Evolutionary conservation across 1,139 yeast genomes (phyloP), one percentile per base, ranked within the genome.

Genomic region (Nakaseomyces uthaithaninus): DNA sequence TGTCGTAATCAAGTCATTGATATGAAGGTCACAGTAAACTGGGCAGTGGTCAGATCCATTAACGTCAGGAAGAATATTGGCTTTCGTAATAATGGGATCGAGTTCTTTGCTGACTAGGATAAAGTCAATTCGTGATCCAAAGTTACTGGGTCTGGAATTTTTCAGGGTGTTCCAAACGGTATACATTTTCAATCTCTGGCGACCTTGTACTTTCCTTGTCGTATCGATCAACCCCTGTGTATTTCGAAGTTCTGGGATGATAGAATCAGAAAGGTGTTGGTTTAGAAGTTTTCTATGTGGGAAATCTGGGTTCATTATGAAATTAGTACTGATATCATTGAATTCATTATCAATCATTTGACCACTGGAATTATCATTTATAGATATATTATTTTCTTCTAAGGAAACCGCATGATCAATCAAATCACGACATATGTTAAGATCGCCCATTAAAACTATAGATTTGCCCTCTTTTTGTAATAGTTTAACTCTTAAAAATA

Each of bases 31-130:
- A 0, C 89, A 72, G 54, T 62, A 86, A 0, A 86, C 76, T 0
- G 98, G 98, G 60, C 97, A 91, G 61, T 91, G 98, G 59, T 91
- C 98, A 0, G 95, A 86, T 0, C 97, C 98, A 58, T 73, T 65
- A 0, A 89, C 54, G 27, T 67, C 69, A 0, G 89, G 80, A 72
- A 83, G 71, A 15, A 83, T 82, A 52, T 80, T 76, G 0, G 91
- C 80, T 15, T 61, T 54, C 0, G 57, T 49, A 8, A 77, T 64
- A 5, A 44, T 39, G 0, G 57, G 44, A 4, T 64, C 51, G 37
- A 80, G 47, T 0, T 45, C 49, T 10, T 63, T 50, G 2, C 80
- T 66, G 0, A 72, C 61, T 3, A 86, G 60, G 7, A 91, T 77
- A 48, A 81, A 71, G 58, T 91, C 98, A 25, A 91, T 81, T 39